These are phyloP conservation scores for Vachellia pachyceras DNA, from an alignment of 306 rosid genomes.

Conservation along the genomic window DNA sequence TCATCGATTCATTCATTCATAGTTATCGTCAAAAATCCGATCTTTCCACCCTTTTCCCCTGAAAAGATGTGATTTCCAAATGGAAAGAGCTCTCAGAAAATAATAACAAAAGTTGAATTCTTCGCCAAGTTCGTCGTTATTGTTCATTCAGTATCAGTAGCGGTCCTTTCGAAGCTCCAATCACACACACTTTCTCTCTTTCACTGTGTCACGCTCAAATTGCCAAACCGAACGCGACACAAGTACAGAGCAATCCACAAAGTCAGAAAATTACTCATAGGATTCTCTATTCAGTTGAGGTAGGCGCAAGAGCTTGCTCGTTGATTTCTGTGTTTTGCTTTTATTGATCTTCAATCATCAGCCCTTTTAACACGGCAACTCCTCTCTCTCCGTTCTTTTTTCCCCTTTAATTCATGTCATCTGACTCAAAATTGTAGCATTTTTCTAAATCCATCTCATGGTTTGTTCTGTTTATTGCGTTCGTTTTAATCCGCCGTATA, in stretches of 20 bases:
- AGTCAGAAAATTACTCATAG: background rate
- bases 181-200: background rate
- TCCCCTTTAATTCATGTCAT: background rate
- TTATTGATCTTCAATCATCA: background rate
- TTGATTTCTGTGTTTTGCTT: slow-evolving; percentile 30
- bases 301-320: background rate
- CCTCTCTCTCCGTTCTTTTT: background rate
- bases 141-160: background rate
- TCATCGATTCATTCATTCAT: background rate
- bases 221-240: background rate
- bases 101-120: slow-evolving; percentile 14
- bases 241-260: background rate
- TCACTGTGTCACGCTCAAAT: background rate
- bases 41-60: background rate
- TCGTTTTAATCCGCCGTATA: background rate
- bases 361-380: slow-evolving; percentile 37
- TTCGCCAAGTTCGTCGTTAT: slow-evolving; percentile 30
- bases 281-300: background rate
- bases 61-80: background rate
- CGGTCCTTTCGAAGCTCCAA: slow-evolving; percentile 46
- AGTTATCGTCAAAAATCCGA: background rate
- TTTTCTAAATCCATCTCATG: background rate
- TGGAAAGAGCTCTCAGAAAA: background rate
- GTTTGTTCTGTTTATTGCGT: background rate
- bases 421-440: background rate